A percentile compares a stretch with the other conserved stretches of the same genome.
Evolutionary conservation across 176 grass and related monocot genomes (phyloP).

Genomic region (Puccinellia tenuiflora): DNA sequence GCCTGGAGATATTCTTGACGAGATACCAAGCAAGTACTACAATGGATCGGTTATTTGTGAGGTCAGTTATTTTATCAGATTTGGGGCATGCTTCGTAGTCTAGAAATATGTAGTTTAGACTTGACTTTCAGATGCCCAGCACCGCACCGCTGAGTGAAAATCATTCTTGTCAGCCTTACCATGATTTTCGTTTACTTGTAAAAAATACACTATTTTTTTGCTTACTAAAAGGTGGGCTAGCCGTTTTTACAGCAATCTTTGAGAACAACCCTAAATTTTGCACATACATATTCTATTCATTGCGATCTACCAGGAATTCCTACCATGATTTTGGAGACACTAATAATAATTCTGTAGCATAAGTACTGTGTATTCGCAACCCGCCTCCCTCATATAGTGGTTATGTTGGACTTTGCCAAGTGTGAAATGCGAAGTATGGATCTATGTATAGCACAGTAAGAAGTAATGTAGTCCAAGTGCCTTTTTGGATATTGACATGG

Average conservation of each 20-base stretch:
- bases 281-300: neutral
- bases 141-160: neutral
- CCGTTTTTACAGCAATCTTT: neutral
- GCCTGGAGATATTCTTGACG: constrained; percentile 85
- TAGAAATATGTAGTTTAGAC: neutral
- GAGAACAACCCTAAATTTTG: neutral
- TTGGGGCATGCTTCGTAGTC: constrained; percentile 2
- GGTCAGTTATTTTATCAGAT: constrained; percentile 47
- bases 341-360: neutral
- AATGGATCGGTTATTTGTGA: constrained; percentile 79
- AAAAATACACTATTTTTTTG: neutral
- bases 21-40: constrained; percentile 91
- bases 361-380: neutral
- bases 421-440: neutral
- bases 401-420: neutral
- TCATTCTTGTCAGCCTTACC: neutral
- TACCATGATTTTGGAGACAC: neutral
- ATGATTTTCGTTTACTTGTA: constrained; percentile 14
- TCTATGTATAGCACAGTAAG: neutral
- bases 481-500: constrained; percentile 2
- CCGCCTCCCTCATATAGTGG: neutral
- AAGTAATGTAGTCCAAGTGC: neutral
- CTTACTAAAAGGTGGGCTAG: constrained; percentile 6
- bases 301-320: constrained; percentile 10
- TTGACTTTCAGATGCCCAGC: neutral